Evolutionary conservation across 192 early-diverging fungal genomes (phyloP).

Genomic region (Backusella westeae): DNA sequence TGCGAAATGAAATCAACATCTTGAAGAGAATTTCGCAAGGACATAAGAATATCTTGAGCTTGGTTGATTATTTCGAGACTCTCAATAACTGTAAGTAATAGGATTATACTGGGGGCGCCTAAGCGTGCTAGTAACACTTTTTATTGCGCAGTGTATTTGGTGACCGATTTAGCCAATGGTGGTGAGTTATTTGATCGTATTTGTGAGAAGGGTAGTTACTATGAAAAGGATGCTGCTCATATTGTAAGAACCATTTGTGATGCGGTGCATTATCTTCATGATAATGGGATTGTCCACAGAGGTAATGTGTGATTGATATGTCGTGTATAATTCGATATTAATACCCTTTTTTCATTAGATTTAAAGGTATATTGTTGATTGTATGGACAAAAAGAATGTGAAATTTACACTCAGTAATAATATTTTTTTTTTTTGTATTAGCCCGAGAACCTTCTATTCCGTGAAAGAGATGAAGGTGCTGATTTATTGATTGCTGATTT

Average conservation of each 20-base stretch:
- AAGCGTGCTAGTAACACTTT: background rate
- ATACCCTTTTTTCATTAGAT: constrained; percentile 15
- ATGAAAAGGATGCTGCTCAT: constrained; percentile 79
- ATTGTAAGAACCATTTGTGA: constrained; percentile 76
- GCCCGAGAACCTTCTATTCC: constrained; percentile 81
- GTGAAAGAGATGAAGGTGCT: constrained; percentile 50
- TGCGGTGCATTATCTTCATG: constrained; percentile 82
- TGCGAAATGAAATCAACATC: constrained; percentile 73
- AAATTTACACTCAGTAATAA: background rate
- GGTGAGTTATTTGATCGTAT: constrained; percentile 95
- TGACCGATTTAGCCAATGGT: constrained; percentile 80
- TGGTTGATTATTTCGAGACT: constrained; percentile 83
- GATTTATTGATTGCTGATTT: constrained; percentile 80
- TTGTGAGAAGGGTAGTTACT: constrained; percentile 61
- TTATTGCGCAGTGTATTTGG: constrained; percentile 58
- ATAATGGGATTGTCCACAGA: constrained; percentile 84
- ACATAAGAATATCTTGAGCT: constrained; percentile 68
- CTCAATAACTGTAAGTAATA: constrained; percentile 53
- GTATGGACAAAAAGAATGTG: background rate
- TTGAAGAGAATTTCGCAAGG: constrained; percentile 66
- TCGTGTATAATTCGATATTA: background rate
- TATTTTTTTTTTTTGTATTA: constrained; percentile 20
- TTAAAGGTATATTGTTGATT: constrained; percentile 24
- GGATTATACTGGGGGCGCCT: background rate
- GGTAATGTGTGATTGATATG: constrained; percentile 32